Base-by-base conservation (phyloP, 176 grass and related monocot genomes). In the Dendrocalamus sinicus region DNA sequence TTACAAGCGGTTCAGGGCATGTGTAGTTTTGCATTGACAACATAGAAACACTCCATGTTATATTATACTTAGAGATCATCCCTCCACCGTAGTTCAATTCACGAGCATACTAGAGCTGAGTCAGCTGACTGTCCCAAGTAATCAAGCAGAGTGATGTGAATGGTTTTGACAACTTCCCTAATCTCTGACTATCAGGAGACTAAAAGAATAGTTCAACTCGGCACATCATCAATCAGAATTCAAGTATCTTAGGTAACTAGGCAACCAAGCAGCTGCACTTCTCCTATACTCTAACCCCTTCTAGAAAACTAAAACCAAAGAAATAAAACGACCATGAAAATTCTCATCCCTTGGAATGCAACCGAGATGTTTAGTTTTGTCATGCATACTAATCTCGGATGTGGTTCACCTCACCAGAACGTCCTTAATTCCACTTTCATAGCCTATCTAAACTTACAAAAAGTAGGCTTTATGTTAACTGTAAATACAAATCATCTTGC, bases 211-310 rank as follows among this genome's bases (percentile, higher is more conserved):
- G n/a, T 54, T 79, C 48, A 79, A 79, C 67, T 44, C n/a, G 4
- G 45, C 19, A 78, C 30, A 79, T 46, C 81, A 72, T 16, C 54
- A 70, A 71, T 72, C 46, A 73, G 46, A 88, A 73, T 39, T 44
- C 45, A 65, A 52, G 55, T 37, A 35, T 78, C 22, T 3, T 19
- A 60, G 43, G 64, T 83, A 77, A 40, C 44, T 8, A 64, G 45
- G 26, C 62, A 52, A n/a, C 41, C 60, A 80, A 37, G 16, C 17
- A 35, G 10, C 23, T 28, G 4, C 16, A 63, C 19, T 64, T 64
- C 28, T 6, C 35, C 64, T 30, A 48, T 19, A 12, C 28, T 65
- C 45, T 32, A 57, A 15, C 1, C 9, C 35, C 35, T 75, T 67
- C 28, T 37, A 80, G 17, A 75, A 75, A 75, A 41, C 70, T 24